Conservation (phyloP, 257 asterid genomes). For the Lavandula angustifolia region DNA sequence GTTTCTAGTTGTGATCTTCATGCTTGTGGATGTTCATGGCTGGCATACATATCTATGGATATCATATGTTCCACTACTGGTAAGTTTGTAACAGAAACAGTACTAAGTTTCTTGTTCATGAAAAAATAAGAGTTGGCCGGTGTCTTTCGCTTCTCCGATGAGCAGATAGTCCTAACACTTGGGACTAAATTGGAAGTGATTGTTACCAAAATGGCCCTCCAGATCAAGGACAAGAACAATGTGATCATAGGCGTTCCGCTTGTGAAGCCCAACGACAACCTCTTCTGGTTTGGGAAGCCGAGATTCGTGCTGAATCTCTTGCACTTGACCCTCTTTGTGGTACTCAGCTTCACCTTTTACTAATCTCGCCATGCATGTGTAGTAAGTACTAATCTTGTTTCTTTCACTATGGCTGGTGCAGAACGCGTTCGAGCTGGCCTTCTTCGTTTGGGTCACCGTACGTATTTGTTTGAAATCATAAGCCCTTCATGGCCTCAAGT, state of each 20-base stretch:
- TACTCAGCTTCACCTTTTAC: neutral
- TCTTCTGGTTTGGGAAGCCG: conserved; percentile 40
- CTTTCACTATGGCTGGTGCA: neutral
- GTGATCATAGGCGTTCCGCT: conserved; percentile 36
- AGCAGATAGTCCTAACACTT: conserved; percentile 33
- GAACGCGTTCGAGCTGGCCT: conserved; percentile 47
- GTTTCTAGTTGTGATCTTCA: conserved; percentile 45
- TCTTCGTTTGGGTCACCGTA: conserved; percentile 42
- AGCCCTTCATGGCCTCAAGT: neutral
- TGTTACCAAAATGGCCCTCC: conserved; percentile 43
- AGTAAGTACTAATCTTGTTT: neutral
- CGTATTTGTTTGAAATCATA: neutral
- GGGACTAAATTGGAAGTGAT: conserved; percentile 48
- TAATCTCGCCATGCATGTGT: neutral
- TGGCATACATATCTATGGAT: conserved; percentile 48
- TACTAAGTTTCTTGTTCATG: neutral
- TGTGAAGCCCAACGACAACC: conserved; percentile 36
- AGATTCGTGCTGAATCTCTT: conserved; percentile 35
- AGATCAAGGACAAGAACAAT: conserved; percentile 22
- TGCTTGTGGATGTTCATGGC: conserved; percentile 43
- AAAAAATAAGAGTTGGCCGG: no score
- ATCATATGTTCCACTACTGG: conserved; percentile 39
- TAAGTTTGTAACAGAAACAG: conserved; percentile 10
- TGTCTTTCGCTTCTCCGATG: neutral
- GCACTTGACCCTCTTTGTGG: conserved; percentile 42